Percentiles rank a stretch among this genome's conserved stretches.
phyloP scores from a whole-genome alignment of 1,284 basidiomycete species.

The Veloboletus limbatus region DNA sequence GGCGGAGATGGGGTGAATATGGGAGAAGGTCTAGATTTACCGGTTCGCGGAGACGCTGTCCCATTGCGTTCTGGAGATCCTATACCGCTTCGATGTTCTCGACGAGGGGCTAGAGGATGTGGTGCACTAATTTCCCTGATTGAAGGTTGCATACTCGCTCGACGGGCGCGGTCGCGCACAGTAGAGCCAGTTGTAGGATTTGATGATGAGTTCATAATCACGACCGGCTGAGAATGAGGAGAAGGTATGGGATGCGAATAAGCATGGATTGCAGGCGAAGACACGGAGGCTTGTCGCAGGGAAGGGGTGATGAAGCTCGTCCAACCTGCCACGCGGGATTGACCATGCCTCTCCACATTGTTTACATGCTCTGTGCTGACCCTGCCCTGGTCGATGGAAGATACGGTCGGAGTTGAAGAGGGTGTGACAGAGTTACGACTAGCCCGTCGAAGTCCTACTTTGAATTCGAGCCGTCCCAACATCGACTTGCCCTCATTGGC shows the following conservation, averaged over 20 bases:
- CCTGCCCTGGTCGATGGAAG: constrained; percentile 29
- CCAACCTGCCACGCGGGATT: constrained; percentile 48
- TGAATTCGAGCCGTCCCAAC: constrained; percentile 44
- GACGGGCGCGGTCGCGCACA: constrained; percentile 40
- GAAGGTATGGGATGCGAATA: constrained; percentile 52
- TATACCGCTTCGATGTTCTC: constrained; percentile 23
- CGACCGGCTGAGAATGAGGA: constrained; percentile 49
- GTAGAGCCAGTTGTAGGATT: constrained; percentile 43
- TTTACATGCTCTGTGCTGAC: constrained; percentile 36
- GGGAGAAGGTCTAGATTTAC: constrained; percentile 38
- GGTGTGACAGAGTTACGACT: constrained; percentile 44
- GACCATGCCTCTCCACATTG: constrained; percentile 37
- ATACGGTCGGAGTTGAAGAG: constrained; percentile 40
- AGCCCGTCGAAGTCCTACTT: constrained; percentile 52
- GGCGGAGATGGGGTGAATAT: constrained; percentile 33
- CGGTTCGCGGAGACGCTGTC: constrained; percentile 23
- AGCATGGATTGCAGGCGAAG: constrained; percentile 65
- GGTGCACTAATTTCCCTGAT: constrained; percentile 43
- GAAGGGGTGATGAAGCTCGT: constrained; percentile 62
- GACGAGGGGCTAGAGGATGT: constrained; percentile 37
- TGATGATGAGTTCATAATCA: constrained; percentile 46
- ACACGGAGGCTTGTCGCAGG: constrained; percentile 64
- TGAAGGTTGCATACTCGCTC: constrained; percentile 41
- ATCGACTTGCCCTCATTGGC: constrained; percentile 37
- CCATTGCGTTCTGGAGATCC: constrained; percentile 25